Conservation (phyloP, 257 asterid genomes). For the Solanum medicagineum region DNA sequence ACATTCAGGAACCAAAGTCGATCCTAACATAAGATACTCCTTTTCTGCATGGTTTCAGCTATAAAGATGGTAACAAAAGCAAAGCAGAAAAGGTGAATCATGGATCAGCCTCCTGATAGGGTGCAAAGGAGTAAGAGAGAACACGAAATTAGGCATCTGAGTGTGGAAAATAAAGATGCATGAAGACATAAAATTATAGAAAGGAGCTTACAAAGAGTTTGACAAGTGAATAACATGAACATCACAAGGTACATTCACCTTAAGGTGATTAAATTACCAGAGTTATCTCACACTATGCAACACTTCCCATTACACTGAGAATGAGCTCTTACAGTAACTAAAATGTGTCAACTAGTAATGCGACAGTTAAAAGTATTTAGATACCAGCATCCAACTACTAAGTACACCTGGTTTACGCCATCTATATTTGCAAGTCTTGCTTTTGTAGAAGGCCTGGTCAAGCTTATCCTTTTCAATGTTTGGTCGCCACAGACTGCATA, state of each 20-base stretch:
- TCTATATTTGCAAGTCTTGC: slow-evolving; percentile 95
- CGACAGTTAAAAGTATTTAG: background rate
- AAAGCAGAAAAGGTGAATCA: background rate
- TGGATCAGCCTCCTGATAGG: background rate
- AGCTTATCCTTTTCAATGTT: slow-evolving; percentile 71
- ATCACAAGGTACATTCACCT: background rate
- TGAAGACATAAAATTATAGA: background rate
- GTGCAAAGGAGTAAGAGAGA: background rate
- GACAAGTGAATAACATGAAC: background rate
- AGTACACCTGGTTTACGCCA: slow-evolving; percentile 87
- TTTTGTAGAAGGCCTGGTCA: slow-evolving; percentile 75
- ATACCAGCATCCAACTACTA: background rate
- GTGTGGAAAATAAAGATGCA: background rate
- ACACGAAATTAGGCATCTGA: background rate
- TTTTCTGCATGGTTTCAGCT: background rate
- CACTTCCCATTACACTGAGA: background rate
- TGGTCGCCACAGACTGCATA: slow-evolving; percentile 94
- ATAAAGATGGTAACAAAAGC: background rate
- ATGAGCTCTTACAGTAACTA: background rate
- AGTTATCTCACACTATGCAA: background rate
- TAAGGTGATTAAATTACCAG: background rate
- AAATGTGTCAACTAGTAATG: background rate
- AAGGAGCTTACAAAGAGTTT: background rate
- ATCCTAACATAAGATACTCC: background rate
- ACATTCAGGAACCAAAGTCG: background rate